Base-by-base conservation (phyloP, 1,284 basidiomycete genomes). In the Uromyces viciae-fabae region DNA sequence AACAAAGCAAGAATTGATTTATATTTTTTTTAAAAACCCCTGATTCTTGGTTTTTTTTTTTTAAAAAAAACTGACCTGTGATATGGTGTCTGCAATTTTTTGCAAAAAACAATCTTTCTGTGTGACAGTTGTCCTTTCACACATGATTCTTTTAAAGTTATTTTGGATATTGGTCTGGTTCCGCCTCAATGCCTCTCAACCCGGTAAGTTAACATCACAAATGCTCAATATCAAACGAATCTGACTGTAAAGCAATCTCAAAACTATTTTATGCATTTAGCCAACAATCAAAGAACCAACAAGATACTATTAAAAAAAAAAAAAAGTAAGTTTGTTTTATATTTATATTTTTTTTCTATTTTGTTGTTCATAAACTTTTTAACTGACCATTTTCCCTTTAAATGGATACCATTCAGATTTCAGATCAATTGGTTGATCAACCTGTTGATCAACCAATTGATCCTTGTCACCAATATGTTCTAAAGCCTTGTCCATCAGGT, bases 371-470 rank as follows among this genome's bases (percentile, higher is more conserved):
- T 11, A 49, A 22, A 49, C 11, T 49, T 11, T 22, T 49, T 22
- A 22, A 33, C 58, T 60, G 15, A 60, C 58, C 58, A 31, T 33
- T 19, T 31, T 19, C 11, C 36, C 36, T 60, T 11, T 3, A 25
- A 60, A 60, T 19, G 58, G 58, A 31, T 60, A 31, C 58, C 58
- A 60, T n/a, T n/a, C n/a, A n/a, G n/a, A n/a, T n/a, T n/a, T n/a
- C n/a, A n/a, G n/a, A n/a, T n/a, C n/a, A n/a, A n/a, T n/a, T n/a
- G n/a, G n/a, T n/a, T n/a, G n/a, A n/a, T n/a, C n/a, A n/a, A n/a
- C n/a, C n/a, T n/a, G n/a, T n/a, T n/a, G n/a, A n/a, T n/a, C n/a
- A n/a, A n/a, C n/a, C n/a, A n/a, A n/a, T n/a, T n/a, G n/a, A n/a
- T n/a, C n/a, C n/a, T n/a, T n/a, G n/a, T n/a, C n/a, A n/a, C n/a